Evolutionary conservation across 768 basidiomycete species (phyloP), one percentile per base, ranked within the genome.

Genomic region (Termitomyces bulborhizus): DNA sequence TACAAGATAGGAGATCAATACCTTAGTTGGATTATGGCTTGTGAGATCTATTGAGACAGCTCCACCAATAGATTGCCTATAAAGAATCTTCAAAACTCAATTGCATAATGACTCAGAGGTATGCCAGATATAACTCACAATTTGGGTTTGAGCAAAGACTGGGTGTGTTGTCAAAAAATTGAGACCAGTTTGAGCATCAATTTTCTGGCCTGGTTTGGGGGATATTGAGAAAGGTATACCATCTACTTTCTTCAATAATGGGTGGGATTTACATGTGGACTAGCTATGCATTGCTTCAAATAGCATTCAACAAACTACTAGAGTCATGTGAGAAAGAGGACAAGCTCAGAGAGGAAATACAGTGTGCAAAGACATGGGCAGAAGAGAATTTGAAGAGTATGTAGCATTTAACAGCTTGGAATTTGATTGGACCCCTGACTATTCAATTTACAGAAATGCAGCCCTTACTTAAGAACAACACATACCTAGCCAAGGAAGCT

Each of bases 31-130:
- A 66, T 94, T 95, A 29, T 79, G 77, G 57, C 85, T 85, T 0
- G 90, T 89, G 18, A 96, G 84, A 69, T 94, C 88, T 46, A 98
- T 88, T 12, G 90, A 80, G 4, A 98, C 94, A 0, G 94, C 95
- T 32, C 96, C 96, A 15, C 96, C 96, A 39, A 97, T 92, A 9
- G 84, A 89, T 65, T 91, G 88, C 1, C 92, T 89, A 60, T 90
- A 93, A 0, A 93, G 66, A 52, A 92, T 76, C 87, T 88, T 32
- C n/a, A 18, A 6, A 47, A 3, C 34, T 46, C 26, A 29, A 7
- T 21, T 36, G 48, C 7, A 39, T 40, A 21, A 44, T 37, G 13
- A 44, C 5, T 24, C 36, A 36, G 11, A 47, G 9, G 5, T 39
- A 21, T 18, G 39, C 39, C 15, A 29, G n/a, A 24, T 31, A n/a